Percentiles rank a stretch among this genome's conserved stretches.
phyloP scores from a whole-genome alignment of 495 filamentous ascomycete species.

The Cryomyces antarcticus region DNA sequence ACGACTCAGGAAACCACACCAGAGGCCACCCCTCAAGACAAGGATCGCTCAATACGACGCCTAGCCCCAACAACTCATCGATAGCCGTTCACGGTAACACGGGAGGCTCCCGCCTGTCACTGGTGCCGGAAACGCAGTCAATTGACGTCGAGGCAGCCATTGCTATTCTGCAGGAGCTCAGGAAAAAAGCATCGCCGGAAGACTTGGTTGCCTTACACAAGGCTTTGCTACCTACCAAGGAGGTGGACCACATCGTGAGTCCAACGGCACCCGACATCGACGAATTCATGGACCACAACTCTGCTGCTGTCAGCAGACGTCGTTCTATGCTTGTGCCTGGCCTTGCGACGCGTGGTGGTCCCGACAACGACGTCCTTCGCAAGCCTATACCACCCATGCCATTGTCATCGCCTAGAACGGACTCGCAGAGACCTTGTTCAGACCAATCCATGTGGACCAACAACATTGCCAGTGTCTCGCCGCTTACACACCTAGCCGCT shows the following conservation, averaged over 20 bases:
- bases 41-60: not conserved
- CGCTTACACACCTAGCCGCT: not conserved
- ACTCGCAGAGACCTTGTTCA: too few relatives aligned
- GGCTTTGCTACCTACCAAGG: conserved; percentile 10
- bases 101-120: conserved; percentile 7
- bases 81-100: not conserved
- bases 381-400: not conserved
- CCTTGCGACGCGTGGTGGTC: conserved; percentile 12
- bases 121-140: conserved; percentile 3
- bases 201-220: conserved; percentile 17
- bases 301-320: too few relatives aligned
- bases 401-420: too few relatives aligned
- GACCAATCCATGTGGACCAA: not conserved
- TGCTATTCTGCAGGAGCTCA: conserved; percentile 15
- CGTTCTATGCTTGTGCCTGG: conserved; percentile 13
- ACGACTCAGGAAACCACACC: not conserved
- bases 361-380: conserved; percentile 6
- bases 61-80: not conserved
- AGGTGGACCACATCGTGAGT: not conserved
- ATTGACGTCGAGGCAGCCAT: conserved; percentile 18
- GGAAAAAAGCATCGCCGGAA: conserved; percentile 17
- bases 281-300: too few relatives aligned
- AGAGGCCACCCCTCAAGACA: not conserved
- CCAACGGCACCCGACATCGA: too few relatives aligned
- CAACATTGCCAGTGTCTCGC: not conserved